Base-by-base conservation (phyloP, 75 land plant genomes). In the Azolla pinnata region DNA sequence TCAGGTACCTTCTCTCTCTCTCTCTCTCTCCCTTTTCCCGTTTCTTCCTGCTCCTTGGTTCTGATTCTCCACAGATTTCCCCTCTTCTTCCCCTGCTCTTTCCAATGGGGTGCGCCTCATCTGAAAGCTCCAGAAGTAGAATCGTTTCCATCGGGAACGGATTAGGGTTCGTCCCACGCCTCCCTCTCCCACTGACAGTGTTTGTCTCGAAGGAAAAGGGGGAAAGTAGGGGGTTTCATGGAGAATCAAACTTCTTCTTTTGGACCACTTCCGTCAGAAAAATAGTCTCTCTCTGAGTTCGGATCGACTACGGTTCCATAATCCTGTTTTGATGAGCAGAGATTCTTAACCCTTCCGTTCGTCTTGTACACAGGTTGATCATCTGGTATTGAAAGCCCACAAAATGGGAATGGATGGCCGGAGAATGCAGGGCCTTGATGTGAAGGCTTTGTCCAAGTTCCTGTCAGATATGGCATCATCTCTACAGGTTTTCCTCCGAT, bases 331-430 rank as follows among this genome's bases (percentile, higher is more conserved):
- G 42, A 7, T 14, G 42, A 8, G 12, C 42, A 46, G 3, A 23
- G 4, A 46, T 46, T 3, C 21, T 14, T 46, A 18, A 18, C 14
- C 17, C 49, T 4, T 23, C 21, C 49, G 49, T 18, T 23, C 21
- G 49, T 46, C 26, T 27, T 23, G 24, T 29, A 1, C 28, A 14
- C 54, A 52, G 54, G 29, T 52, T 29, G 54, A 52, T 27, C 3
- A 26, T 1, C 54, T 52, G 12, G 54, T 52, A 2, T 14, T 26
- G 14, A 52, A 52, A 26, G 54, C 54, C 1, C 54, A 52, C 54
- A 52, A 23, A 17, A 2, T 52, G 14, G n/a, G n/a, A n/a, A 24
- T 25, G 26, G 25, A 26, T 24, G 29, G 24, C 25, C 24, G 14
- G 26, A 18, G 2, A 14, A 52, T 26, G 5, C 4, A 12, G 24